Evolutionary conservation across 768 basidiomycete genomes (phyloP).

Genomic region (Pulveroboletus ravenelii): DNA sequence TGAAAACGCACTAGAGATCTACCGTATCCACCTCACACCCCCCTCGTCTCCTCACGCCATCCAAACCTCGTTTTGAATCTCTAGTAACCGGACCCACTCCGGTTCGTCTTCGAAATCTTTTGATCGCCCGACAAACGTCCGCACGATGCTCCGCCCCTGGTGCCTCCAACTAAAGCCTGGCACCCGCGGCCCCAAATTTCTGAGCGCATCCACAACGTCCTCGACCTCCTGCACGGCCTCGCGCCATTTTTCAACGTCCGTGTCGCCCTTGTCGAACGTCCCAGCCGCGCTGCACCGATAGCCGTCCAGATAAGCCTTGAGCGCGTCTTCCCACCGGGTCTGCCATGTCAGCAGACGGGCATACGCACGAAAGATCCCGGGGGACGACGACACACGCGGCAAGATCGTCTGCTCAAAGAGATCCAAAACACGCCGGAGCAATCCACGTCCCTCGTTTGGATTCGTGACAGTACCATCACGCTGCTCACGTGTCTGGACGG

Average conservation of each 20-base stretch:
- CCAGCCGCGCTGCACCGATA: conserved; percentile 69
- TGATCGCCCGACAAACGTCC: conserved; percentile 85
- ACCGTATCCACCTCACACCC: conserved; percentile 12
- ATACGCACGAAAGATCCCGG: conserved; percentile 78
- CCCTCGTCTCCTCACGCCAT: conserved; percentile 12
- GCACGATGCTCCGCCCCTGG: conserved; percentile 80
- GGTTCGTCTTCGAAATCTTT: conserved; percentile 86
- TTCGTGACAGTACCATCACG: conserved; percentile 28
- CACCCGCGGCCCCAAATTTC: conserved; percentile 75
- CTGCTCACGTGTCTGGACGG: background rate
- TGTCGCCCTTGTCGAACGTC: conserved; percentile 62
- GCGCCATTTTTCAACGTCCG: conserved; percentile 63
- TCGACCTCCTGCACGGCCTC: conserved; percentile 76
- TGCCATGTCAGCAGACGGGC: conserved; percentile 78
- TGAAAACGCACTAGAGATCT: background rate
- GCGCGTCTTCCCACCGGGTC: conserved; percentile 64
- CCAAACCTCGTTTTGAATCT: conserved; percentile 39
- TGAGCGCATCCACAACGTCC: conserved; percentile 78
- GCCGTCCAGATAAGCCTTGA: conserved; percentile 80
- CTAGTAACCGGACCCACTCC: conserved; percentile 70
- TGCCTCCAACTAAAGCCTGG: conserved; percentile 69
- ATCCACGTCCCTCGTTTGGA: conserved; percentile 62
- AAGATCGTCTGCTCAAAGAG: conserved; percentile 78
- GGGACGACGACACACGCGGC: conserved; percentile 61
- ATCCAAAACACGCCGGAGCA: conserved; percentile 61